A percentile compares a stretch with the other conserved stretches of the same genome.
These are phyloP conservation scores for Alternaria gansuensis DNA, from an alignment of 2,329 filamentous ascomycete species.

Conservation along the genomic window DNA sequence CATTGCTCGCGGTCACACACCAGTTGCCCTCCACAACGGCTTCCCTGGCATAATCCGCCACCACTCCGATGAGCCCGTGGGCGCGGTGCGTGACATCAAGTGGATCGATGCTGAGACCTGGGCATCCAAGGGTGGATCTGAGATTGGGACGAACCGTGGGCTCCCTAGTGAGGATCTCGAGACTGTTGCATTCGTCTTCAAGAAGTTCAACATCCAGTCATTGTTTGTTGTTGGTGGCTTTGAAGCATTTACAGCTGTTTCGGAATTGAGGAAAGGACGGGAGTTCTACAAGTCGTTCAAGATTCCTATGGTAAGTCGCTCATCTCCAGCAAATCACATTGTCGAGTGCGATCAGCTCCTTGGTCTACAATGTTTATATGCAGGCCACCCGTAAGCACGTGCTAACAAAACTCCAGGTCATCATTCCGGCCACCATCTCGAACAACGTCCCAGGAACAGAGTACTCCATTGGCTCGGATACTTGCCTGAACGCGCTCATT, in stretches of 20 bases:
- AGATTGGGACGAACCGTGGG: slow-evolving; percentile 97
- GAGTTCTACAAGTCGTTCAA: slow-evolving; percentile 83
- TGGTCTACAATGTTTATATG: too few relatives aligned
- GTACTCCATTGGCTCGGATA: slow-evolving; percentile 96
- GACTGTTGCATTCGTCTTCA: slow-evolving; percentile 81
- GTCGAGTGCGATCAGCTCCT: too few relatives aligned
- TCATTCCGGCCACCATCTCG: slow-evolving; percentile 95
- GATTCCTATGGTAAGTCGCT: slow-evolving; percentile 74
- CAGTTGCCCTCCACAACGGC: slow-evolving; percentile 93
- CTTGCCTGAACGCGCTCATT: slow-evolving; percentile 93
- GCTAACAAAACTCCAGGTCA: slow-evolving; percentile 64
- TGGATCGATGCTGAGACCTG: slow-evolving; percentile 96
- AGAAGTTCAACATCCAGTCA: slow-evolving; percentile 87
- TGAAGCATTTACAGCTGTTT: slow-evolving; percentile 92
- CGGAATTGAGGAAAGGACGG: slow-evolving; percentile 83
- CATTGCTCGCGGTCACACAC: slow-evolving; percentile 87
- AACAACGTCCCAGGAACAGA: slow-evolving; percentile 99
- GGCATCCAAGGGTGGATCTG: slow-evolving; percentile 95
- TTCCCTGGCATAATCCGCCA: slow-evolving; percentile 94
- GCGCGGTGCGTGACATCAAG: slow-evolving; percentile 82
- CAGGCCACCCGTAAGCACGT: neutral
- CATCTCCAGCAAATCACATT: neutral
- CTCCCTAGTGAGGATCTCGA: slow-evolving; percentile 88
- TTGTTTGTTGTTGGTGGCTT: slow-evolving; percentile 94
- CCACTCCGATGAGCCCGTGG: slow-evolving; percentile 81